Evolutionary conservation across 257 asterid genomes (phyloP).

Genomic region (Solanum commersonii): DNA sequence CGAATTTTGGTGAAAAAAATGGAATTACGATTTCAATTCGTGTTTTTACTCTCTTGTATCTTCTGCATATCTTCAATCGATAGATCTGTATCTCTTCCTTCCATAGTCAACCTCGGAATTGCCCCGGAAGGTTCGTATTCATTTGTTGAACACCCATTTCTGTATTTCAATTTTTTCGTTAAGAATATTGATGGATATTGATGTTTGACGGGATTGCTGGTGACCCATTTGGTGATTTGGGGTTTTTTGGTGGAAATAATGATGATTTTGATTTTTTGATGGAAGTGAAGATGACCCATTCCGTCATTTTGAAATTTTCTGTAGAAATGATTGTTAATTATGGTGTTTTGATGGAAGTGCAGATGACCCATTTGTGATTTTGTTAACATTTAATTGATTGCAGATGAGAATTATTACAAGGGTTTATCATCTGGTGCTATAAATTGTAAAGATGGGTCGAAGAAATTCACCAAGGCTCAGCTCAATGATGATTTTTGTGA

Average conservation of each 20-base stretch:
- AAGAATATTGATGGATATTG: neutral
- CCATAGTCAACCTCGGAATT: neutral
- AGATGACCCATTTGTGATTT: neutral
- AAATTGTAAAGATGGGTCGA: slow-evolving; percentile 85
- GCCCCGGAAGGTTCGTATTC: slow-evolving; percentile 1
- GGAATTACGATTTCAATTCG: neutral
- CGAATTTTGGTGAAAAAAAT: neutral
- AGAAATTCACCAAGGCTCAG: slow-evolving; percentile 52
- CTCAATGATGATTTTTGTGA: slow-evolving; percentile 93
- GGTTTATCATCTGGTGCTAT: slow-evolving; percentile 34
- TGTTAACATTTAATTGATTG: neutral
- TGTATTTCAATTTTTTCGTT: neutral
- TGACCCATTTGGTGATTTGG: neutral
- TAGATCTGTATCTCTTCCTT: neutral
- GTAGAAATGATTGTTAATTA: neutral
- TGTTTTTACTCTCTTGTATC: neutral
- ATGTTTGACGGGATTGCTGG: neutral
- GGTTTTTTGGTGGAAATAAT: neutral
- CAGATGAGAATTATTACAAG: slow-evolving; percentile 69
- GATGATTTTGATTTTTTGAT: neutral
- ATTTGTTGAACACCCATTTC: neutral
- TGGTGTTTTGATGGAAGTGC: neutral
- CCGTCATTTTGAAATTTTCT: neutral
- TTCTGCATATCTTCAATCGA: neutral
- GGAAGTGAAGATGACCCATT: neutral